Evolutionary conservation across 2,329 filamentous ascomycete species (phyloP), one percentile per base, ranked within the genome.

Genomic region (Xylariaceae sp.): DNA sequence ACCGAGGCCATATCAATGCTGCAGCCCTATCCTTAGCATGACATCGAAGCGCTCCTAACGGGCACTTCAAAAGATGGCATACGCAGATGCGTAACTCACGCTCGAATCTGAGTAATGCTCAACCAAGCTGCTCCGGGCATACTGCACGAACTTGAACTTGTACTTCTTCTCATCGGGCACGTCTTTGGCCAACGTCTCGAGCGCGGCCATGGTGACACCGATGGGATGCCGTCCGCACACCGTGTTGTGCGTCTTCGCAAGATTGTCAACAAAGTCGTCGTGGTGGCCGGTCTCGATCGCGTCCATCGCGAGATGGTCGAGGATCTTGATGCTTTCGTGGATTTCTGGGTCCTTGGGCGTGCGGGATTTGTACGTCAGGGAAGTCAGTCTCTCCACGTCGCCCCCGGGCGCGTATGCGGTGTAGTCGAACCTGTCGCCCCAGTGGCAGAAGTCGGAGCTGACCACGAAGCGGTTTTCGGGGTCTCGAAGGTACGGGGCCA

Each of bases 381-480:
- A 66, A 47, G 47, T 68, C 55, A 66, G 63, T 45, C 56, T 61
- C 50, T 16, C 68, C 2, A 66, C 48, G 9, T 64, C 58, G 24
- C 56, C 59, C 55, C 49, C 70, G 39, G 45, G 73, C 43, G 43
- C 73, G 60, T 96, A 95, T 43, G 83, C 83, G 18, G 81, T 86
- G 62, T 97, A 98, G 39, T 74, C 69, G 62, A 96, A 98, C 34
- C 87, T 74, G 0, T 70, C 53, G 9, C 92, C 92, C 92, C 92
- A 98, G 63, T 98, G 92, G 49, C 90, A 96, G 61, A 98, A 98
- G 61, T 98, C 92, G 1, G 88, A 95, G 60, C 85, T 92, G 47
- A 97, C 75, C 44, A 98, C 75, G 59, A 97, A 96, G 2, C 83
- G 79, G 44, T 86, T 94, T 9, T 73, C 67, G 0, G 82, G 76